Conservation (phyloP, 2,329 filamentous ascomycete species). For the Nemania sp. region DNA sequence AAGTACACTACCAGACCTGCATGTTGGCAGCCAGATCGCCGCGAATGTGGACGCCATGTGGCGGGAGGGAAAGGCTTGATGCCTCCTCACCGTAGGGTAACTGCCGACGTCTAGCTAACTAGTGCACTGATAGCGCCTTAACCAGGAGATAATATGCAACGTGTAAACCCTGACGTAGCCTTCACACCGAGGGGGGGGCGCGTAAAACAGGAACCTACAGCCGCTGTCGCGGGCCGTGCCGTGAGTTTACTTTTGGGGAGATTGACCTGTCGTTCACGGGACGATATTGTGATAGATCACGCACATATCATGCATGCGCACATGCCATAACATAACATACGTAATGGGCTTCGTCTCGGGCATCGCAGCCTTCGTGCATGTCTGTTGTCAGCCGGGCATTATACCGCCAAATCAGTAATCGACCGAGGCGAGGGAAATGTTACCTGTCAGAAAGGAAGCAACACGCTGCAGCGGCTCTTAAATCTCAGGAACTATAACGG, state of each 20-base stretch:
- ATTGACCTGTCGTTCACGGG: constrained; percentile 5
- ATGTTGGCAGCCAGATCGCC: constrained; percentile 9
- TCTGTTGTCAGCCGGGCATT: constrained; percentile 3
- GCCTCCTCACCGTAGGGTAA: constrained; percentile 21
- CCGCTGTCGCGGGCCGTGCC: constrained; percentile 31
- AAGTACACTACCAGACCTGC: not conserved
- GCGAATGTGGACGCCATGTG: not conserved
- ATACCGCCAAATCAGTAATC: constrained; percentile 8
- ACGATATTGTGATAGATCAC: constrained; percentile 31
- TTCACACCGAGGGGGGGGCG: not conserved
- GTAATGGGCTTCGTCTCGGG: constrained; percentile 23
- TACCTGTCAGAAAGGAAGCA: not conserved
- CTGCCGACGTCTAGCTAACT: not conserved
- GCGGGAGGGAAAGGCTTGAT: not conserved
- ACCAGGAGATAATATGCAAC: constrained; percentile 11
- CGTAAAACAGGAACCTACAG: constrained; percentile 14
- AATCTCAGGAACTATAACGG: constrained; percentile 28
- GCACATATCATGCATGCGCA: constrained; percentile 31
- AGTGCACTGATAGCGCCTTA: not conserved
- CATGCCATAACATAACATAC: too few species aligned
- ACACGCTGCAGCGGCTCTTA: constrained; percentile 3
- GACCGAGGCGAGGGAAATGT: not conserved
- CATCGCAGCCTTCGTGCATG: constrained; percentile 21
- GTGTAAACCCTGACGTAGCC: not conserved
- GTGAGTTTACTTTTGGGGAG: constrained; percentile 3